Conservation (phyloP, 2,329 filamentous ascomycete genomes). For the Scytalidium lignicola region DNA sequence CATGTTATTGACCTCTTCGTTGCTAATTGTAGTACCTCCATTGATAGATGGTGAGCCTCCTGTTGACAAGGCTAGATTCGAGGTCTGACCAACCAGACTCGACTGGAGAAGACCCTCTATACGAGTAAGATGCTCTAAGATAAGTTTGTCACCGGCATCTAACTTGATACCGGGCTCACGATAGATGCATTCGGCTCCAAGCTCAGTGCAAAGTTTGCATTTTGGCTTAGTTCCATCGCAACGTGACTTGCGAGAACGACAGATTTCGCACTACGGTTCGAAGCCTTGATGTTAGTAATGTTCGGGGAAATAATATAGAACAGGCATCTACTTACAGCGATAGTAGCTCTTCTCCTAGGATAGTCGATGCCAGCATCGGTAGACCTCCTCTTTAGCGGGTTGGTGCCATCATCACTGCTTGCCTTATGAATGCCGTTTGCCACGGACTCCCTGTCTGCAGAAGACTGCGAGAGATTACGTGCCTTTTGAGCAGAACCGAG, state of each 20-base stretch:
- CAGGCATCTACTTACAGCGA: conserved; percentile 48
- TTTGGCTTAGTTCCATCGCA: conserved; percentile 78
- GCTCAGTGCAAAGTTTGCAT: conserved; percentile 76
- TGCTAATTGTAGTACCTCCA: conserved; percentile 56
- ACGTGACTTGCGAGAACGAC: conserved; percentile 72
- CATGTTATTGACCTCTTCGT: conserved; percentile 48
- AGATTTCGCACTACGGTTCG: conserved; percentile 65
- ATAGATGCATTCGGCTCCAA: conserved; percentile 79
- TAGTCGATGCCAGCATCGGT: conserved; percentile 59
- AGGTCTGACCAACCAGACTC: conserved; percentile 49
- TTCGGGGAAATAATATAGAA: neutral
- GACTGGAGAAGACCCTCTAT: conserved; percentile 78
- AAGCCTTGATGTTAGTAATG: conserved; percentile 11
- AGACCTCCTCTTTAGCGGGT: conserved; percentile 57
- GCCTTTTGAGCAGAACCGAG: conserved; percentile 48
- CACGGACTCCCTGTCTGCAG: conserved; percentile 35
- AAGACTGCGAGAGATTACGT: conserved; percentile 50
- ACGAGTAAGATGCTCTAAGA: conserved; percentile 69
- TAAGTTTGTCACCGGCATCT: conserved; percentile 80
- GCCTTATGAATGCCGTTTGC: conserved; percentile 31
- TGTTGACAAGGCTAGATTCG: conserved; percentile 51
- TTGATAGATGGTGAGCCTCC: conserved; percentile 57
- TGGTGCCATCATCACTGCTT: conserved; percentile 50
- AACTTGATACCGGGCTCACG: conserved; percentile 83
- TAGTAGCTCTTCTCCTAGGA: conserved; percentile 58